A percentile compares a stretch with the other conserved stretches of the same genome.
Conservation (phyloP, 768 basidiomycete species). For the Tremella mesenterica region DNA sequence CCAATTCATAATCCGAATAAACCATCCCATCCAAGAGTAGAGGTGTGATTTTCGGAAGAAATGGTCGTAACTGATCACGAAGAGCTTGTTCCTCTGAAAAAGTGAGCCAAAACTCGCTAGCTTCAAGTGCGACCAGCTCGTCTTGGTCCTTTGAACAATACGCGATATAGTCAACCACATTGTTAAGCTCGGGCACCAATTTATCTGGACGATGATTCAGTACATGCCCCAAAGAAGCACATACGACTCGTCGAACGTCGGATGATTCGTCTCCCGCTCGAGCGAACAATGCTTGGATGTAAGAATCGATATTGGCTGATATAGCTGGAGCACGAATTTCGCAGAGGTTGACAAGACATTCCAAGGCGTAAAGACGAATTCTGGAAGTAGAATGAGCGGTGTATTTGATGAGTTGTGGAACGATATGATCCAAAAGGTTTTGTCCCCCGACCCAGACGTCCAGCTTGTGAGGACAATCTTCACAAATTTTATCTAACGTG, state of each 20-base stretch:
- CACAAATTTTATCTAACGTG: conserved; percentile 87
- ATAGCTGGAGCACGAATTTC: conserved; percentile 79
- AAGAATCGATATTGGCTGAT: conserved; percentile 80
- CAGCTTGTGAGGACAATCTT: conserved; percentile 91
- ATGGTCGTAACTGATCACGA: conserved; percentile 69
- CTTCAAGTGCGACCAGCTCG: conserved; percentile 87
- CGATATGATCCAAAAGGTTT: conserved; percentile 91
- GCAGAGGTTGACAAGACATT: conserved; percentile 89
- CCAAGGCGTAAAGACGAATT: conserved; percentile 86
- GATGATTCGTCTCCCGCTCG: conserved; percentile 88
- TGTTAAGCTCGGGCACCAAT: conserved; percentile 87
- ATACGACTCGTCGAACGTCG: conserved; percentile 90
- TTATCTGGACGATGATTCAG: conserved; percentile 90
- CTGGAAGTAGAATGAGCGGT: conserved; percentile 76
- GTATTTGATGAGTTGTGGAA: conserved; percentile 84
- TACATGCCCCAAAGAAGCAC: conserved; percentile 86
- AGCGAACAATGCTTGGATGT: conserved; percentile 88
- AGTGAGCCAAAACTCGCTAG: conserved; percentile 99
- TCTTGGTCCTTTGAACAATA: conserved; percentile 97
- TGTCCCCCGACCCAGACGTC: conserved; percentile 87
- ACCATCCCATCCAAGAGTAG: conserved; percentile 95
- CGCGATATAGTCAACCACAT: conserved; percentile 97
- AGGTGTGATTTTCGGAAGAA: conserved; percentile 84
- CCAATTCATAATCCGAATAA: conserved; percentile 90
- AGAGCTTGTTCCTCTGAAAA: conserved; percentile 93